phyloP scores from a whole-genome alignment of 352 stramenopile genomes.

The Pythium biforme region DNA sequence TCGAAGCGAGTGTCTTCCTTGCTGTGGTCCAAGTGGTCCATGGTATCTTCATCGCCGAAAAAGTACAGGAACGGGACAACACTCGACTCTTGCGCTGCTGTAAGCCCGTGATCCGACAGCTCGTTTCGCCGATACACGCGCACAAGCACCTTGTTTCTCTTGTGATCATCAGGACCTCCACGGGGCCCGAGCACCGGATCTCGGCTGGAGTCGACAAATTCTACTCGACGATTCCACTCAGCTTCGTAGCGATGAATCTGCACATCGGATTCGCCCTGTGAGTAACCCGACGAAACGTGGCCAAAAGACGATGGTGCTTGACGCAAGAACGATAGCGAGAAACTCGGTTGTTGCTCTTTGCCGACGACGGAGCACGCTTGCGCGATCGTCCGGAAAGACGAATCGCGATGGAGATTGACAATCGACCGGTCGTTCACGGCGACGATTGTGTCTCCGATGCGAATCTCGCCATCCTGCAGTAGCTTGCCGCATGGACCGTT shows the following conservation, averaged over 20 bases:
- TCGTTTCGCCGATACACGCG: slow-evolving; percentile 77
- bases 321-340: slow-evolving; percentile 67
- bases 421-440: slow-evolving; percentile 79
- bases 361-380: slow-evolving; percentile 40
- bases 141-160: slow-evolving; percentile 52
- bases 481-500: slow-evolving; percentile 60
- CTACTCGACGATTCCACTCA: slow-evolving; percentile 83
- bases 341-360: slow-evolving; percentile 25
- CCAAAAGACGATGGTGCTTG: slow-evolving; percentile 45
- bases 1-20: slow-evolving; percentile 84
- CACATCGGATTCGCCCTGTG: neutral
- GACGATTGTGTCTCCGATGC: slow-evolving; percentile 76
- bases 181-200: neutral
- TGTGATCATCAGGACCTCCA: slow-evolving; percentile 19
- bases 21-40: slow-evolving; percentile 85
- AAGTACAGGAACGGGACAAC: slow-evolving; percentile 88
- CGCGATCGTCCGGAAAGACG: slow-evolving; percentile 76
- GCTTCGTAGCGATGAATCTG: slow-evolving; percentile 46
- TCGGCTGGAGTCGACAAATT: slow-evolving; percentile 56
- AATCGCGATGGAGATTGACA: slow-evolving; percentile 77
- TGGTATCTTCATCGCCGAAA: slow-evolving; percentile 83
- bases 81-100: slow-evolving; percentile 74
- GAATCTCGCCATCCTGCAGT: slow-evolving; percentile 62
- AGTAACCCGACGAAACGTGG: slow-evolving; percentile 2
- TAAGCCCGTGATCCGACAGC: slow-evolving; percentile 72